These are phyloP conservation scores for Solanum pinnatisectum DNA, from an alignment of 257 asterid genomes.

Conservation along the genomic window DNA sequence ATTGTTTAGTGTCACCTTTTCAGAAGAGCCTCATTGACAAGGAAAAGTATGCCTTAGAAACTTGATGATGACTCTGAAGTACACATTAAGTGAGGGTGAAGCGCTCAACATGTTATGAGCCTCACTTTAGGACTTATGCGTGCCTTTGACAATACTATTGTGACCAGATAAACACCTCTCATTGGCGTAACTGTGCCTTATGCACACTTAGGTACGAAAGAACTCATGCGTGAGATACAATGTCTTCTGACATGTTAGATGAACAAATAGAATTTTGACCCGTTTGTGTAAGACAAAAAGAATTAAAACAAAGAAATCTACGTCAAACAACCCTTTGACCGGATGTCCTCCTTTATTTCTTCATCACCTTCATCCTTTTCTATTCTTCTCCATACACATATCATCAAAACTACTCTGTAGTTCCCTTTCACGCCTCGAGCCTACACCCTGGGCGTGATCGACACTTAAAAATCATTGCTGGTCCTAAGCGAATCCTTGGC, in stretches of 20 bases:
- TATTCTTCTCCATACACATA: neutral
- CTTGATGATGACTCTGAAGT: neutral
- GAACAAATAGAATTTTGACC: neutral
- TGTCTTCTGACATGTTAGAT: neutral
- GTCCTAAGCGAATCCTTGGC: no score
- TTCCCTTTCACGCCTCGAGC: neutral
- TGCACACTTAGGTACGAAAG: neutral
- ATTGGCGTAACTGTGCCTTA: no score
- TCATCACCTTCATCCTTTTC: neutral
- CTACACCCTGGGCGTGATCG: no score
- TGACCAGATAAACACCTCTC: neutral
- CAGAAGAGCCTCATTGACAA: neutral
- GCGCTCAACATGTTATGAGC: neutral
- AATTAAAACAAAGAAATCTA: neutral
- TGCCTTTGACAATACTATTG: neutral
- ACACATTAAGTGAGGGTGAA: neutral
- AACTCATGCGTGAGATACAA: neutral
- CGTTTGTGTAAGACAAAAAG: neutral
- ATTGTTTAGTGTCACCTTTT: neutral
- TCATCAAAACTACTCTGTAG: neutral
- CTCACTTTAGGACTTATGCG: neutral
- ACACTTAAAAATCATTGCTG: no score
- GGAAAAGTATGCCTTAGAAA: neutral
- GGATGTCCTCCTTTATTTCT: neutral
- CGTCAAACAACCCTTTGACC: neutral